Percentiles rank a stretch among this genome's conserved stretches.
Evolutionary conservation across 2,329 filamentous ascomycete genomes (phyloP).

Genomic region (Clarireedia homoeocarpa): DNA sequence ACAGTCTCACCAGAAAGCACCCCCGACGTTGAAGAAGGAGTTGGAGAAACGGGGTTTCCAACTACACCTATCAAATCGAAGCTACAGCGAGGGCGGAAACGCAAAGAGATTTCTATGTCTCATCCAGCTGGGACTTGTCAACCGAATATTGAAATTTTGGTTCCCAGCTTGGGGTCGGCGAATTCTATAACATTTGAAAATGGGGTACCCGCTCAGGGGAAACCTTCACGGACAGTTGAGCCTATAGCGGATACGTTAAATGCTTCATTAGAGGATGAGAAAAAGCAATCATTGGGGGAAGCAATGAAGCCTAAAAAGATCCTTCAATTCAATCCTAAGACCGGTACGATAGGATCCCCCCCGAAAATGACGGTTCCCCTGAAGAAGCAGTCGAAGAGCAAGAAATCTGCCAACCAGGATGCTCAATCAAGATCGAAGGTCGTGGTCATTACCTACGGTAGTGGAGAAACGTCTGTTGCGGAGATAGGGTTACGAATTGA

Average conservation of each 20-base stretch:
- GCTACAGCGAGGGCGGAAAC: not conserved
- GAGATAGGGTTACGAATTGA: constrained; percentile 54
- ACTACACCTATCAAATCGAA: not conserved
- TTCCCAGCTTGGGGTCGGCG: too few species aligned
- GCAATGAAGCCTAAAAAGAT: constrained; percentile 39
- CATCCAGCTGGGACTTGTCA: not conserved
- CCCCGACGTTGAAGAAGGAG: not conserved
- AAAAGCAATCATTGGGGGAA: not conserved
- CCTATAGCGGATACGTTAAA: not conserved
- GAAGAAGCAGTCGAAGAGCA: constrained; percentile 4
- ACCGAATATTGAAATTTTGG: too few species aligned
- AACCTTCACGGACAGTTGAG: not conserved
- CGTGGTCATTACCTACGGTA: constrained; percentile 53
- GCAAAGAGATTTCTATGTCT: not conserved
- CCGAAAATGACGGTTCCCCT: constrained; percentile 39
- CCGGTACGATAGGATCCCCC: constrained; percentile 55
- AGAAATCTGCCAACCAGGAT: constrained; percentile 26
- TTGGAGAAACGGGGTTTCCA: not conserved
- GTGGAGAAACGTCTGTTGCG: constrained; percentile 36
- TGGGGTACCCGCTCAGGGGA: too few species aligned
- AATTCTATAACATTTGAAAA: not conserved
- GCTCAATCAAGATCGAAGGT: constrained; percentile 37
- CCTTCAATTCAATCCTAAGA: constrained; percentile 49
- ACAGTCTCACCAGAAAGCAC: constrained; percentile 24
- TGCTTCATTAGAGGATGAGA: not conserved